Percentiles rank a stretch among this genome's conserved stretches.
phyloP scores from a whole-genome alignment of 2,329 filamentous ascomycete genomes.

The Fusarium circinatum region DNA sequence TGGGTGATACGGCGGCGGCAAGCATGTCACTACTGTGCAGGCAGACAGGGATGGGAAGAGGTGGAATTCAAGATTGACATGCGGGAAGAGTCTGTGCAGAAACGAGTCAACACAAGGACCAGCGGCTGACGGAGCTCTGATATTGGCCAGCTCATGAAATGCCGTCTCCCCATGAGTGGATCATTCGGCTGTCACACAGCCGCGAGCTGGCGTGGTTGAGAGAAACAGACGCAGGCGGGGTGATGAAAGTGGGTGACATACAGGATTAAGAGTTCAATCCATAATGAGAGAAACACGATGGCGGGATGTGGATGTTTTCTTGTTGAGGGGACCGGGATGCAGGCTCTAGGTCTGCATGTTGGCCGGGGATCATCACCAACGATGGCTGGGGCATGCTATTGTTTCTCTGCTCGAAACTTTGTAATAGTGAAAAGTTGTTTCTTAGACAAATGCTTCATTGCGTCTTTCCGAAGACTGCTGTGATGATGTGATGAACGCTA shows the following conservation, averaged over 20 bases:
- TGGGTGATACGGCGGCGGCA: constrained; percentile 40
- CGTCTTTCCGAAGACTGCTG: neutral
- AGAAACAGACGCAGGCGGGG: constrained; percentile 36
- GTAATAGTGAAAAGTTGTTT: neutral
- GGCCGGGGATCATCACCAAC: neutral
- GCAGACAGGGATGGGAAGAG: constrained; percentile 26
- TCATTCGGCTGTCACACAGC: constrained; percentile 43
- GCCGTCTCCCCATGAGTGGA: constrained; percentile 40
- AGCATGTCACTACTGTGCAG: constrained; percentile 27
- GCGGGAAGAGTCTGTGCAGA: constrained; percentile 40
- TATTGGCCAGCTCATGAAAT: constrained; percentile 60
- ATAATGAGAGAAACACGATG: constrained; percentile 26
- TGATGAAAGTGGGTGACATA: constrained; percentile 43
- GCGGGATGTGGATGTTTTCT: constrained; percentile 24
- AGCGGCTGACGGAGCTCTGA: constrained; percentile 61
- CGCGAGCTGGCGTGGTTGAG: constrained; percentile 35
- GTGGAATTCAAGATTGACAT: constrained; percentile 47
- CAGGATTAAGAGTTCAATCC: constrained; percentile 27
- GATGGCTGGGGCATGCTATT: constrained; percentile 19
- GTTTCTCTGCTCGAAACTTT: constrained; percentile 6
- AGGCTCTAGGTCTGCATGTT: constrained; percentile 12
- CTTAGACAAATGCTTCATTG: neutral
- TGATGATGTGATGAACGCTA: neutral
- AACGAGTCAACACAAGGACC: constrained; percentile 42
- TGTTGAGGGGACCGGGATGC: constrained; percentile 10